Percentiles rank a stretch among this genome's conserved stretches.
Evolutionary conservation across 2,329 filamentous ascomycete species (phyloP).

Genomic region (Thielaviopsis euricoi): DNA sequence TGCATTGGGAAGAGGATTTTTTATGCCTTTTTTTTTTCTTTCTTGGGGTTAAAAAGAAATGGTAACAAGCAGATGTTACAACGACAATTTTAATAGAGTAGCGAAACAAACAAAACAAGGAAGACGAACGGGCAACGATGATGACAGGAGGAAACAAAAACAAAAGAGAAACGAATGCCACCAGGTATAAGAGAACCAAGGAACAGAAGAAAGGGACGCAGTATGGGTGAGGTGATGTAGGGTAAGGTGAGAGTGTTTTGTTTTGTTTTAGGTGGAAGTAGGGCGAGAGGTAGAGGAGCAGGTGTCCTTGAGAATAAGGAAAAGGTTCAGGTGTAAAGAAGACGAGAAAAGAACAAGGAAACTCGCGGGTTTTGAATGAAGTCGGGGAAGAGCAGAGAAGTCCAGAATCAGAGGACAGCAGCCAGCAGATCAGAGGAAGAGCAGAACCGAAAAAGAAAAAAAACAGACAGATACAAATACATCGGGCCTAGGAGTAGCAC

Average conservation of each 20-base stretch:
- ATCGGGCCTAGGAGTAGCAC: conserved; percentile 5
- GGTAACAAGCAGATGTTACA: background rate
- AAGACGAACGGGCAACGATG: background rate
- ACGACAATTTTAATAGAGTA: background rate
- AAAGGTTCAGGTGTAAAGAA: background rate
- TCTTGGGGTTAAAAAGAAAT: background rate
- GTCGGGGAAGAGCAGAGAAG: too few species aligned
- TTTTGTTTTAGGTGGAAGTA: too few species aligned
- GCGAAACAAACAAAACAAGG: background rate
- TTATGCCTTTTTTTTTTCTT: too few species aligned
- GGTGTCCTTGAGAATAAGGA: too few species aligned
- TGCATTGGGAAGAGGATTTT: conserved; percentile 1
- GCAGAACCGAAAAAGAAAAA: background rate
- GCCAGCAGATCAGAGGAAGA: background rate
- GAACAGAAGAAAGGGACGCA: background rate
- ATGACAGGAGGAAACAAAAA: background rate
- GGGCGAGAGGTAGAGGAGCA: too few species aligned
- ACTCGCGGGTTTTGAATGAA: background rate
- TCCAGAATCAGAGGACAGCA: too few species aligned
- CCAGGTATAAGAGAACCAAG: background rate
- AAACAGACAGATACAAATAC: background rate
- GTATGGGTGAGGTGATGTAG: too few species aligned
- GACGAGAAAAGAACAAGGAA: background rate
- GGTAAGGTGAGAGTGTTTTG: too few species aligned
- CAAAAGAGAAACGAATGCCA: background rate